Conservation (phyloP, 2,329 filamentous ascomycete species). For the Alternaria consortialis region DNA sequence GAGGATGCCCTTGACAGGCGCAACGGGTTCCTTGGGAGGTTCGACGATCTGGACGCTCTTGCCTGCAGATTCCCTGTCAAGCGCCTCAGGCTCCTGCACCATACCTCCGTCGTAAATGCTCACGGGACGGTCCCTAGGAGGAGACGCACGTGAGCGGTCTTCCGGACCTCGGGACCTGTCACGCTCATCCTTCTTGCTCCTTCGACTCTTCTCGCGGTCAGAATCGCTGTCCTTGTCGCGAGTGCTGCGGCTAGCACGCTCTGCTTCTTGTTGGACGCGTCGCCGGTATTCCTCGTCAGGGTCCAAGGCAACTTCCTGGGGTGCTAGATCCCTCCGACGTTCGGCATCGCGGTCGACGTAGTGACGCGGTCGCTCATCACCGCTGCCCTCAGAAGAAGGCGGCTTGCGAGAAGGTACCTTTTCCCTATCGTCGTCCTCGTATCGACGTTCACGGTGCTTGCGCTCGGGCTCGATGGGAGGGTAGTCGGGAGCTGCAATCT, state of each 20-base stretch:
- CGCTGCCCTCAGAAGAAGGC: conserved; percentile 46
- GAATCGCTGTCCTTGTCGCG: conserved; percentile 44
- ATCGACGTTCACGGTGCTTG: conserved; percentile 42
- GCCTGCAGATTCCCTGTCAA: conserved; percentile 32
- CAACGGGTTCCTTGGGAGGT: conserved; percentile 73
- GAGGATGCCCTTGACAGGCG: conserved; percentile 78
- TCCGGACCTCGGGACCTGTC: conserved; percentile 39
- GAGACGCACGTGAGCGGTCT: conserved; percentile 37
- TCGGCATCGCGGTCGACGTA: conserved; percentile 49
- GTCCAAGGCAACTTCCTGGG: conserved; percentile 49
- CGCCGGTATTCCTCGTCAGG: conserved; percentile 62
- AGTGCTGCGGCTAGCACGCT: conserved; percentile 43
- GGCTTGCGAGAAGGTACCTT: conserved; percentile 35
- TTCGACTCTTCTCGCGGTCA: conserved; percentile 46
- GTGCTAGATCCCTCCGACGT: conserved; percentile 42
- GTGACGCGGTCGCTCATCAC: conserved; percentile 47
- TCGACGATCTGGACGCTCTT: conserved; percentile 69
- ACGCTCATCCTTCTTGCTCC: conserved; percentile 47
- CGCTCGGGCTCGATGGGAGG: conserved; percentile 35
- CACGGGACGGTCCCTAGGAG: conserved; percentile 37
- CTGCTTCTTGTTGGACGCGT: conserved; percentile 57
- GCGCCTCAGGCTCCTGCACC: conserved; percentile 46
- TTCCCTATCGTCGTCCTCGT: conserved; percentile 44
- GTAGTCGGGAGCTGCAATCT: conserved; percentile 24
- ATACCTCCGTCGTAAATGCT: conserved; percentile 41